phyloP scores from a whole-genome alignment of 2,329 filamentous ascomycete species.

The Paraconiothyrium sp. region DNA sequence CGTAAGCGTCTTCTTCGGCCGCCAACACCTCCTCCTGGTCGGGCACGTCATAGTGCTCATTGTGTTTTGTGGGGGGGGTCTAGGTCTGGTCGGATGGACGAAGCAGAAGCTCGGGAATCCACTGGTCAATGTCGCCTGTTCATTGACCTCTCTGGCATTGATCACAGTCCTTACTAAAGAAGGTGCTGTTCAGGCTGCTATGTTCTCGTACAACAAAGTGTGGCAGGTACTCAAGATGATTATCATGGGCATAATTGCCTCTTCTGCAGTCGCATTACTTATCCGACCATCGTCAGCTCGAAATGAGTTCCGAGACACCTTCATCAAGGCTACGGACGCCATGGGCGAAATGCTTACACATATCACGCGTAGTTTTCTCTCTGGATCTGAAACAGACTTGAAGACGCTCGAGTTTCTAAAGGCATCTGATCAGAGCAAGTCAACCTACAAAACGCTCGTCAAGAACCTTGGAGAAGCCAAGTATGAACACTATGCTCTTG shows the following conservation, averaged over 20 bases:
- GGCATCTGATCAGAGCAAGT: conserved; percentile 70
- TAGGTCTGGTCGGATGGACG: conserved; percentile 88
- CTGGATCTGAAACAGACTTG: conserved; percentile 81
- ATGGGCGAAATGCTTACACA: conserved; percentile 83
- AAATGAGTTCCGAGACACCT: conserved; percentile 74
- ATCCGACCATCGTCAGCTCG: conserved; percentile 83
- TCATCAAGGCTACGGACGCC: conserved; percentile 77
- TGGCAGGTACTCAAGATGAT: conserved; percentile 67
- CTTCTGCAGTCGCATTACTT: conserved; percentile 65
- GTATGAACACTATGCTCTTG: conserved; percentile 85
- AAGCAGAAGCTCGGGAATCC: conserved; percentile 83
- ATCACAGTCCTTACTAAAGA: conserved; percentile 93
- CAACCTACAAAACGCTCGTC: conserved; percentile 74
- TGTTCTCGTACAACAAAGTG: conserved; percentile 86
- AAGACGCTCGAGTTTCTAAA: conserved; percentile 71
- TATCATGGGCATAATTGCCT: conserved; percentile 66
- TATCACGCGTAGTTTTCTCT: conserved; percentile 85
- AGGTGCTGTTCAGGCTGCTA: conserved; percentile 82
- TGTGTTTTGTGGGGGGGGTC: conserved; percentile 83
- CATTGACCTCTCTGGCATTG: conserved; percentile 84
- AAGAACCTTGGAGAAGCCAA: conserved; percentile 86
- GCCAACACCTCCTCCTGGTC: conserved; percentile 71
- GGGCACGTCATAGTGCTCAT: conserved; percentile 83
- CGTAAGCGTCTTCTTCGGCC: conserved; percentile 81
- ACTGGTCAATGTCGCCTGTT: conserved; percentile 80